A percentile compares a stretch with the other conserved stretches of the same genome.
These are phyloP conservation scores for Xylaria sp. DNA, from an alignment of 2,329 filamentous ascomycete genomes.

Conservation along the genomic window DNA sequence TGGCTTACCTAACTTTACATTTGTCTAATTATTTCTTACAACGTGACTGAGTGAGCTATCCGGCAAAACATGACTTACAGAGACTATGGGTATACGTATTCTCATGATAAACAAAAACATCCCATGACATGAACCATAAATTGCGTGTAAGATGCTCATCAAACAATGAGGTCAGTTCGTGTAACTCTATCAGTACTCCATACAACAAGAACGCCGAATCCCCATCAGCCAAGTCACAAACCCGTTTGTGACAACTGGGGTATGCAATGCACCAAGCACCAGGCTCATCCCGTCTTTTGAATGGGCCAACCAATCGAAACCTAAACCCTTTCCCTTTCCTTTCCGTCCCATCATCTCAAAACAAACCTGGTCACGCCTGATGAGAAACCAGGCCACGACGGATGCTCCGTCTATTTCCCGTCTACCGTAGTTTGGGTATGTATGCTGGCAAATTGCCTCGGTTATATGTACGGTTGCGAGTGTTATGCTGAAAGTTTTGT, in stretches of 20 bases:
- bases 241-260: conserved; percentile 22
- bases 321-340: conserved; percentile 4
- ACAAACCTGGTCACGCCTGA: conserved; percentile 1
- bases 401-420: background rate
- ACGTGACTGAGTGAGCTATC: too few relatives aligned
- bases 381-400: background rate
- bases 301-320: conserved; percentile 19
- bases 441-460: conserved; percentile 18
- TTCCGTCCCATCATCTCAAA: background rate
- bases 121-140: background rate
- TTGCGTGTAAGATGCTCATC: conserved; percentile 8
- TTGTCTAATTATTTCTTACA: background rate
- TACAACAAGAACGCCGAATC: conserved; percentile 31
- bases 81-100: conserved; percentile 3
- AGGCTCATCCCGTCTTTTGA: conserved; percentile 17
- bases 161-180: conserved; percentile 17
- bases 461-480: conserved; percentile 18
- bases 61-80: background rate
- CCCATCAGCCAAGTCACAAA: conserved; percentile 25
- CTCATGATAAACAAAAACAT: background rate
- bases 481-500: conserved; percentile 4
- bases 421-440: conserved; percentile 14
- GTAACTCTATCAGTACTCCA: conserved; percentile 27
- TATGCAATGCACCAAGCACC: conserved; percentile 32
- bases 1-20: background rate